Conservation (phyloP, 2,329 filamentous ascomycete species). For the Helminthosporium solani region DNA sequence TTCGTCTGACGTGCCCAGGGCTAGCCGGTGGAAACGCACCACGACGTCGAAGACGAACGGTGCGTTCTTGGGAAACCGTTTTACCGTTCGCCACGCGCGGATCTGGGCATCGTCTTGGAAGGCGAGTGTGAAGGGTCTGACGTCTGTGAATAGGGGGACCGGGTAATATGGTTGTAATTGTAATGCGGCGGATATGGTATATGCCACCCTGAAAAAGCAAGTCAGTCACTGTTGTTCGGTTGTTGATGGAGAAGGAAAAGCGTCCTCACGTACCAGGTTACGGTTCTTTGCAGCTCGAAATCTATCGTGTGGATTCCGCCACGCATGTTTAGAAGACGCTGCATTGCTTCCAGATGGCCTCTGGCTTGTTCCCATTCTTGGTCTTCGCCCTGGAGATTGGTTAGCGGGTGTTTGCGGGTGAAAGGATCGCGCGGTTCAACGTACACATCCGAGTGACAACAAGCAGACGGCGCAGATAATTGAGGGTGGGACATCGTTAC, state of each 20-base stretch:
- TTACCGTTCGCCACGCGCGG: conserved; percentile 23
- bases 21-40: conserved; percentile 18
- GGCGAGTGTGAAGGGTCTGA: conserved; percentile 13
- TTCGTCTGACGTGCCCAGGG: conserved; percentile 17
- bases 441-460: conserved; percentile 22
- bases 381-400: conserved; percentile 12
- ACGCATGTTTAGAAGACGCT: conserved; percentile 13
- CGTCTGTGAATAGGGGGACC: conserved; percentile 8
- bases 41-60: conserved; percentile 22
- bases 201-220: conserved; percentile 12
- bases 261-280: conserved; percentile 15
- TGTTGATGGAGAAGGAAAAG: not conserved
- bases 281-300: conserved; percentile 19
- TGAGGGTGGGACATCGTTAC: conserved; percentile 18
- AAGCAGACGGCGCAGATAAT: conserved; percentile 17
- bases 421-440: not conserved
- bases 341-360: conserved; percentile 19
- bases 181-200: conserved; percentile 7
- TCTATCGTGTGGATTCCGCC: conserved; percentile 18
- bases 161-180: conserved; percentile 13
- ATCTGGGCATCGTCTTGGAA: conserved; percentile 23
- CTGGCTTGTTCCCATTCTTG: conserved; percentile 18
- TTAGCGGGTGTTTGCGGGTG: conserved; percentile 1
- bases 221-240: not conserved
- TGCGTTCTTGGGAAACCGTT: conserved; percentile 23